These are phyloP conservation scores for Fomitiporia mediterranea DNA, from an alignment of 1,284 basidiomycete species.

Conservation along the genomic window DNA sequence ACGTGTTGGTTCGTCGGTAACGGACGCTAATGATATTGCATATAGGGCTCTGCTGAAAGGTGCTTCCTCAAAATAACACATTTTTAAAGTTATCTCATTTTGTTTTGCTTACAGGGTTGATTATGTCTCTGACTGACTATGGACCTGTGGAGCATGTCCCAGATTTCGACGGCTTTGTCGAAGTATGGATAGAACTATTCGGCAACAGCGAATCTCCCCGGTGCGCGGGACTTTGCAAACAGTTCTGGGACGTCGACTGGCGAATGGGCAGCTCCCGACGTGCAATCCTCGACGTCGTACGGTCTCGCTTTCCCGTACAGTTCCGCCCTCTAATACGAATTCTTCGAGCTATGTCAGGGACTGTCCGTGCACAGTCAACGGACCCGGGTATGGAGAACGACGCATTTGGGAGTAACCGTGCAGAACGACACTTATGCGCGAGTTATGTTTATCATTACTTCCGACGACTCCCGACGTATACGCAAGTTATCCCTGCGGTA, in stretches of 20 bases:
- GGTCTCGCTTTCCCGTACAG: conserved; percentile 78
- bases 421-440: conserved; percentile 50
- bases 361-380: conserved; percentile 66
- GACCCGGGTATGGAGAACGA: conserved; percentile 46
- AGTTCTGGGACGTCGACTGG: conserved; percentile 76
- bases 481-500: conserved; percentile 63
- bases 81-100: conserved; percentile 7
- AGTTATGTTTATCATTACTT: conserved; percentile 73
- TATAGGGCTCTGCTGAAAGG: conserved; percentile 84
- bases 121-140: conserved; percentile 70
- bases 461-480: conserved; percentile 66
- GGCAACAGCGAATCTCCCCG: conserved; percentile 69
- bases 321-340: conserved; percentile 68
- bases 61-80: conserved; percentile 25
- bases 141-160: conserved; percentile 68
- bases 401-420: conserved; percentile 28
- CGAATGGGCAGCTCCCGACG: conserved; percentile 55
- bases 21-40: conserved; percentile 76
- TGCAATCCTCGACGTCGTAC: conserved; percentile 75
- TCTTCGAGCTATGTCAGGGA: conserved; percentile 68
- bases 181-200: conserved; percentile 78
- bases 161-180: conserved; percentile 65
- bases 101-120: conserved; percentile 44
- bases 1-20: conserved; percentile 60
- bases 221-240: conserved; percentile 66